Base-by-base conservation (phyloP, 2,329 filamentous ascomycete species). In the Claviceps paspali region DNA sequence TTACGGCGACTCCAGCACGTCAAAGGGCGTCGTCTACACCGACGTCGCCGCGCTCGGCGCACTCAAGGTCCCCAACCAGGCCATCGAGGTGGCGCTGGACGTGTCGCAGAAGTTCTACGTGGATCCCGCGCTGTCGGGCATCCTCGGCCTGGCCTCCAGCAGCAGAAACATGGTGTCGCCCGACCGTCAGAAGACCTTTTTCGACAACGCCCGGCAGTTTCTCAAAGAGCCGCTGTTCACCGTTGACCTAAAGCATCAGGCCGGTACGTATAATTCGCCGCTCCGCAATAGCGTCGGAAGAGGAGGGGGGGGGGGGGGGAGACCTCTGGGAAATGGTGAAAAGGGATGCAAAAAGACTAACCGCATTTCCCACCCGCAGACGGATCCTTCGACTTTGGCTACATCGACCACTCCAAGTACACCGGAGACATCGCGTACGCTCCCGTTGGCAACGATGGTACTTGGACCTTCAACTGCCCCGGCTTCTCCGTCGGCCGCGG, bases 361-460 rank as follows among this genome's bases (percentile, higher is more conserved):
- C n/a, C n/a, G n/a, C n/a, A n/a, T n/a, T n/a, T n/a, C n/a, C n/a
- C n/a, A 28, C 27, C 18, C 6, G n/a, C 15, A 31, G 63, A 64
- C 2, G 81, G 81, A 32, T 67, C 70, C 22, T 87, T 84, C 59
- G 76, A 84, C 51, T 87, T 87, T 49, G 82, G 82, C 42, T 67
- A 57, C 47, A 76, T 87, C 48, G 78, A 87, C 52, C 51, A 49
- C 2, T 60, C 59, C 39, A 75, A 81, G 47, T 81, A 79, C 54
- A 63, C 54, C 2, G 81, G 80, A 24, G 48, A 65, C 4, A 67
- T 87, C 48, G 57, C 65, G 17, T 83, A 76, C 52, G 63, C 76
- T 15, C 61, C 68, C 8, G 65, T 84, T 43, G 70, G 63, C 19
- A 65, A 64, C 12, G 57, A 64, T 18, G 81, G 79, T 8, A 83